These are phyloP conservation scores for Pythium brassicae DNA, from an alignment of 352 stramenopile genomes.

Conservation along the genomic window DNA sequence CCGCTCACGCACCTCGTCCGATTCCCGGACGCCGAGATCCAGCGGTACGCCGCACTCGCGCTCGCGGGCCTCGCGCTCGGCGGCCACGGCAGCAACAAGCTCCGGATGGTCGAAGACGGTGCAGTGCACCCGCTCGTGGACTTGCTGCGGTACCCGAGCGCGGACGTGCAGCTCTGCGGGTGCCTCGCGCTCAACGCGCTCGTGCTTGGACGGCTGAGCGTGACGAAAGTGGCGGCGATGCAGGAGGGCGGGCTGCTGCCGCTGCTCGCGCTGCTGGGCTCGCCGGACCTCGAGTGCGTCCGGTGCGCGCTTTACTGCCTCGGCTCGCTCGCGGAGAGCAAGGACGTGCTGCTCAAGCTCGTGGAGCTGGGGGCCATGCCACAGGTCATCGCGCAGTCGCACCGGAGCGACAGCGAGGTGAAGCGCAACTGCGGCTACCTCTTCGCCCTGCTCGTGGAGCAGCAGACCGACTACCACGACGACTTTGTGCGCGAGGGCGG, in stretches of 20 bases:
- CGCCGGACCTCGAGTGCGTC: conserved; percentile 87
- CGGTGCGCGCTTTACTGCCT: conserved; percentile 90
- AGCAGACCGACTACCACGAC: conserved; percentile 90
- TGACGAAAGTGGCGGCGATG: conserved; percentile 89
- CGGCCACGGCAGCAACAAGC: conserved; percentile 91
- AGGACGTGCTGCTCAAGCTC: conserved; percentile 88
- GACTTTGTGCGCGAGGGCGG: conserved; percentile 84
- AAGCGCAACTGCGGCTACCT: conserved; percentile 93
- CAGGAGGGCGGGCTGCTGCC: conserved; percentile 87
- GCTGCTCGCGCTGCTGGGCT: conserved; percentile 84
- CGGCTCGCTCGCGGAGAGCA: conserved; percentile 90
- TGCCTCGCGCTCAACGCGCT: conserved; percentile 91
- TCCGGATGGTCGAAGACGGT: conserved; percentile 90
- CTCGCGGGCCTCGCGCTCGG: conserved; percentile 91
- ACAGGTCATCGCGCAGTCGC: conserved; percentile 76
- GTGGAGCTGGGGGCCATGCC: conserved; percentile 86
- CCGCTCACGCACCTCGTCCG: conserved; percentile 92
- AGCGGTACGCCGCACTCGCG: conserved; percentile 91
- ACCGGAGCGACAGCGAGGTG: conserved; percentile 88
- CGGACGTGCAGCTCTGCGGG: conserved; percentile 91
- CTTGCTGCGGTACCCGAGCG: conserved; percentile 91
- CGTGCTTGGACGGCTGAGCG: conserved; percentile 74
- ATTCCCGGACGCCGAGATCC: conserved; percentile 95
- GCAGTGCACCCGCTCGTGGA: conserved; percentile 91
- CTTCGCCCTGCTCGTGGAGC: conserved; percentile 87